These are phyloP conservation scores for Acanthamoeba divionensis DNA, from an alignment of 208 protist species.

Conservation along the genomic window DNA sequence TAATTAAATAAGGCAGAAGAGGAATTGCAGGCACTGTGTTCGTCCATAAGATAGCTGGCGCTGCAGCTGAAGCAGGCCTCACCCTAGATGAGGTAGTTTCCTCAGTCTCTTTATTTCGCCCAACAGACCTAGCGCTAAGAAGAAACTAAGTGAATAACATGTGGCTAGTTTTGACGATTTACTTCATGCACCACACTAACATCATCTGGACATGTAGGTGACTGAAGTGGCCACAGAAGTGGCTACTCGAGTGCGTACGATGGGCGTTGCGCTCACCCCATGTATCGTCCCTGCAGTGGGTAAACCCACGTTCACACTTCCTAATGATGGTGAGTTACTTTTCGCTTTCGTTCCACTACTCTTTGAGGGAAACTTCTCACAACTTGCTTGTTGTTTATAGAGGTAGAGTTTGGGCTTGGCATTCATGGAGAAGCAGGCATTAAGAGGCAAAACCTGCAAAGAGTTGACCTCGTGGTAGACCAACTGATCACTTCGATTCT, in stretches of 20 bases:
- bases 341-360: neutral
- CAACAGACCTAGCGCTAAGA: too few relatives aligned
- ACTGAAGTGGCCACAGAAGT: conserved; percentile 74
- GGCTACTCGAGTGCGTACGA: conserved; percentile 72
- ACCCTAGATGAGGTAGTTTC: conserved; percentile 63
- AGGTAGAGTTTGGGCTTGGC: conserved; percentile 86
- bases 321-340: neutral
- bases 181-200: neutral
- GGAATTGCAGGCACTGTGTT: conserved; percentile 85
- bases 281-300: conserved; percentile 80
- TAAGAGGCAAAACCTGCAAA: conserved; percentile 66
- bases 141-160: too few relatives aligned
- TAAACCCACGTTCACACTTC: conserved; percentile 1
- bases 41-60: conserved; percentile 85
- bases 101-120: neutral
- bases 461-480: conserved; percentile 25
- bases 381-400: conserved; percentile 56
- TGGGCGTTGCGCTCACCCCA: conserved; percentile 81
- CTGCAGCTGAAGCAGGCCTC: conserved; percentile 74
- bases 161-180: too few relatives aligned
- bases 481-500: conserved; percentile 67
- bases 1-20: conserved; percentile 65
- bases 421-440: conserved; percentile 86
- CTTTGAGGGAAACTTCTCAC: neutral
- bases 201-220: conserved; percentile 57